These are phyloP conservation scores for Meyerozyma guilliermondii DNA, from an alignment of 1,139 yeast species.

Conservation along the genomic window DNA sequence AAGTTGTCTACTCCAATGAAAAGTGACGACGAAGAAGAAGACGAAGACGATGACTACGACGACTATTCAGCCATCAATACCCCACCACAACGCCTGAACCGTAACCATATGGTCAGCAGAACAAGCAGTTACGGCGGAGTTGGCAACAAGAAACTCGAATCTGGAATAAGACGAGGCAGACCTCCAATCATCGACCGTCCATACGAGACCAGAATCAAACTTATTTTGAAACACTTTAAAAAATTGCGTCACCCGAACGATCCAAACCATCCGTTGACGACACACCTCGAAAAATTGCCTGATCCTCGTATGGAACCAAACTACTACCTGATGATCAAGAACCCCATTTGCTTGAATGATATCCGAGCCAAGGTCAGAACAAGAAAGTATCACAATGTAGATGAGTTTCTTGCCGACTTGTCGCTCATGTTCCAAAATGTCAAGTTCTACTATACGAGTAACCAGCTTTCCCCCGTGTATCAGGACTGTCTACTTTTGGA, in stretches of 20 bases:
- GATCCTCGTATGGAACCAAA: constrained; percentile 62
- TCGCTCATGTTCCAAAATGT: constrained; percentile 72
- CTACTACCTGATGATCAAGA: constrained; percentile 57
- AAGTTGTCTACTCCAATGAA: constrained; percentile 5
- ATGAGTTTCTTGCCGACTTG: constrained; percentile 72
- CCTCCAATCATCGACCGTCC: constrained; percentile 96
- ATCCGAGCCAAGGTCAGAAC: constrained; percentile 82
- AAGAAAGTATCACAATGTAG: constrained; percentile 73
- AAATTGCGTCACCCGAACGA: constrained; percentile 56
- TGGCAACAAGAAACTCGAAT: constrained; percentile 31
- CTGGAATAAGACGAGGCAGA: constrained; percentile 79
- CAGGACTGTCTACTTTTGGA: constrained; percentile 63
- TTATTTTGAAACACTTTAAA: constrained; percentile 74
- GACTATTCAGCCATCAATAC: constrained; percentile 13
- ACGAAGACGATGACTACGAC: constrained; percentile 23
- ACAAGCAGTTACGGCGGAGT: constrained; percentile 1
- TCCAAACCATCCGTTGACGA: constrained; percentile 45
- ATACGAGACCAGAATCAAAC: constrained; percentile 86
- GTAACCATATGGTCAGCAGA: constrained; percentile 1
- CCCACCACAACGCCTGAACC: constrained; percentile 6
- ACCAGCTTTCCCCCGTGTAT: constrained; percentile 51
- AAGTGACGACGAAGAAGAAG: constrained; percentile 17
- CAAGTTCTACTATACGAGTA: constrained; percentile 53
- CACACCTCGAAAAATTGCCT: constrained; percentile 77
- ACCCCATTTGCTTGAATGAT: constrained; percentile 79